Base-by-base conservation (phyloP, 2,329 filamentous ascomycete genomes). In the Esteya vermicola region DNA sequence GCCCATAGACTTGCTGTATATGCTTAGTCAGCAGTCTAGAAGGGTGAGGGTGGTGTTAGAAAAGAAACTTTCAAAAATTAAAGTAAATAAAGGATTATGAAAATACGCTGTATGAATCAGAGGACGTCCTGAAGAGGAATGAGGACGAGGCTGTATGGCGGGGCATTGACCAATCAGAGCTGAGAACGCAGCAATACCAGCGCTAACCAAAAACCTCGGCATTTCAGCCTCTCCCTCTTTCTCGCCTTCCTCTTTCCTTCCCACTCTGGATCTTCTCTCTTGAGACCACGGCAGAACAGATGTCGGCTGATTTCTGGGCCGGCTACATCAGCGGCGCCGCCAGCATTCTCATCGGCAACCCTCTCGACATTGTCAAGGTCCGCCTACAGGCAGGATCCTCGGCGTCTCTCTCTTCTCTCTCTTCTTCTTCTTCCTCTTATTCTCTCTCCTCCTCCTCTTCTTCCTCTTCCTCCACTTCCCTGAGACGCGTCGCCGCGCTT, bases 261-360 rank as follows among this genome's bases (percentile, higher is more conserved):
- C 25, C 16, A 2, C 18, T n/a, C n/a, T n/a, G n/a, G n/a, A n/a
- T n/a, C n/a, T 16, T 12, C 21, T 18, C 10, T 26, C 18, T 20
- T 8, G 5, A 18, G 16, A 18, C 7, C 9, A 7, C 31, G 26
- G 10, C 26, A 14, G 20, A 40, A n/a, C n/a, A n/a, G n/a, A 89
- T 91, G 83, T 84, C 83, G 38, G 75, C 85, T 50, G 88, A 94
- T 56, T 95, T 95, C 59, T 93, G 84, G 83, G 84, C 88, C 43
- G 86, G 88, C 52, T 95, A 94, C 59, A 62, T 91, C 45, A 89
- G 82, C 54, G 89, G 89, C 39, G 85, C 82, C 42, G 68, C 80
- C 36, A 84, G 85, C 34, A 95, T 95, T 51, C 63, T 93, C 36
- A 81, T 94, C 45, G 86, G 89, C 46, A 94, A 94, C 52, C 85